These are phyloP conservation scores for Lipomyces chichibuensis DNA, from an alignment of 805 yeast species.

Conservation along the genomic window DNA sequence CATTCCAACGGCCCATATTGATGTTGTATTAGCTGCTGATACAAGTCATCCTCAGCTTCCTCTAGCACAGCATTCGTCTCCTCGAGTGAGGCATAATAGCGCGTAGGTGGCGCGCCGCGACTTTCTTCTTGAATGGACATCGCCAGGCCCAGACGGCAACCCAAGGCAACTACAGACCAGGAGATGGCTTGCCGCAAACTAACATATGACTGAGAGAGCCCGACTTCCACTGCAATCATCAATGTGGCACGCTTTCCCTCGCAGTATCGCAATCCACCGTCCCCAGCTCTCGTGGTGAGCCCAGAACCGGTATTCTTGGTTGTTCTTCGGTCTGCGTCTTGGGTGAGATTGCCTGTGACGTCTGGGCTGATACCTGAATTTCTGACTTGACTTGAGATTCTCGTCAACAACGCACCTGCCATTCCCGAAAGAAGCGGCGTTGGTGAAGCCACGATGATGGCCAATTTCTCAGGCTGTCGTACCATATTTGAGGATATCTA, in stretches of 20 bases:
- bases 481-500: slow-evolving; percentile 1
- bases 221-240: background rate
- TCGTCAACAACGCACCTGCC: background rate
- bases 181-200: background rate
- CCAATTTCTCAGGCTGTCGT: background rate
- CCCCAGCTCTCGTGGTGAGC: background rate
- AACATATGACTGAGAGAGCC: background rate
- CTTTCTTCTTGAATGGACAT: background rate
- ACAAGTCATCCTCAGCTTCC: too few species aligned
- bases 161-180: background rate
- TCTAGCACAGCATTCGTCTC: background rate
- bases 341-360: background rate
- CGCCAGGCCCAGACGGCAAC: background rate
- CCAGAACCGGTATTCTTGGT: background rate
- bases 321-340: background rate
- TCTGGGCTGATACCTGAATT: background rate
- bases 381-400: background rate
- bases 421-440: background rate
- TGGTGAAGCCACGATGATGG: background rate
- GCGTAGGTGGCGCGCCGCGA: background rate
- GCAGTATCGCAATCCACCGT: background rate
- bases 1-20: too few species aligned
- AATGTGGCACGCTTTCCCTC: background rate
- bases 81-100: background rate
- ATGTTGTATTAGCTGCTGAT: too few species aligned